These are phyloP conservation scores for Rubia balearica DNA, from an alignment of 305 asterid species.

Conservation along the genomic window DNA sequence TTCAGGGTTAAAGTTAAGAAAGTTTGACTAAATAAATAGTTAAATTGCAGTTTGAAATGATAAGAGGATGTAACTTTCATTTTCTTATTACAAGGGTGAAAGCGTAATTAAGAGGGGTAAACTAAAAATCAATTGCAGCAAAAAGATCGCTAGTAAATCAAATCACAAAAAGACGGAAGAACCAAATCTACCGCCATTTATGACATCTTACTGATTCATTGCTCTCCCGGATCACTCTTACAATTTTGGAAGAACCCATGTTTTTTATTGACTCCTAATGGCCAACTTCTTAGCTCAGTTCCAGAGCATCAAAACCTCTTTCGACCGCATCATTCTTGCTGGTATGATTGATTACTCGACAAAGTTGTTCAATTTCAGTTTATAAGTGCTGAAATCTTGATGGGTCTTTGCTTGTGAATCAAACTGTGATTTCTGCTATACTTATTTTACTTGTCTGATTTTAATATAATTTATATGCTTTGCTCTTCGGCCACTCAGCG, in stretches of 20 bases:
- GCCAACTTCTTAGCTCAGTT: slow-evolving; percentile 95
- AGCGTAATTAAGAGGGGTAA: background rate
- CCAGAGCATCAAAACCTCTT: slow-evolving; percentile 69
- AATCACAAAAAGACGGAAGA: slow-evolving; percentile 10
- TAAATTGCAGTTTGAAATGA: no score
- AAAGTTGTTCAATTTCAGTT: background rate
- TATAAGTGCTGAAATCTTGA: background rate
- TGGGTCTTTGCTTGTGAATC: background rate
- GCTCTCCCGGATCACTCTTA: slow-evolving; percentile 4
- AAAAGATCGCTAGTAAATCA: background rate
- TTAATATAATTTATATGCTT: background rate
- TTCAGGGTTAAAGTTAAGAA: no score
- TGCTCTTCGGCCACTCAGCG: background rate
- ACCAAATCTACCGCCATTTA: slow-evolving; percentile 11
- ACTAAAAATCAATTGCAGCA: background rate
- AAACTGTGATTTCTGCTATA: background rate
- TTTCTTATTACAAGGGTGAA: background rate
- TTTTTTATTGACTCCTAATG: slow-evolving; percentile 34
- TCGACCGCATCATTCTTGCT: slow-evolving; percentile 67
- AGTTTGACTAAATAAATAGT: no score
- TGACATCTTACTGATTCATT: background rate
- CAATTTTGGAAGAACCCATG: slow-evolving; percentile 6
- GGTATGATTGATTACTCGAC: slow-evolving; percentile 34
- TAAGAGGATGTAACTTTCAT: no score
- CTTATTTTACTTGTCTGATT: slow-evolving; percentile 1